Evolutionary conservation across 2,329 filamentous ascomycete genomes (phyloP), one percentile per base, ranked within the genome.

Genomic region (Colletotrichum tofieldiae): DNA sequence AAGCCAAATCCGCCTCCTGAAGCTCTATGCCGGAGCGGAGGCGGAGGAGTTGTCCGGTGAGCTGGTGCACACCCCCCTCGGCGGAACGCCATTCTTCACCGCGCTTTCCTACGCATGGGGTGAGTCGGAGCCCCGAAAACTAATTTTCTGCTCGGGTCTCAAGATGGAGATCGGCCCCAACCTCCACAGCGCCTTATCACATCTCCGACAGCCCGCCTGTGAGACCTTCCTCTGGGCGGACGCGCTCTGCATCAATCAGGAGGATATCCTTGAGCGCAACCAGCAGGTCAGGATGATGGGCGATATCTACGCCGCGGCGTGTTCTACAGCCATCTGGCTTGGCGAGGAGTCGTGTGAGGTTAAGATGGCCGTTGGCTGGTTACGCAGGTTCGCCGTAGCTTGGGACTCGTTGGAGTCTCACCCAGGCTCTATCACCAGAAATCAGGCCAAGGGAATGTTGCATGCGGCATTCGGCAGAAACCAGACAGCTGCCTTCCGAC

Each of bases 51-150:
- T 61, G 37, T 61, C 58, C 58, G 58, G 59, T 43, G 39, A 62
- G 39, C 59, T 49, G 45, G 23, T 41, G 26, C 35, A 45, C 26
- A 41, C 39, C 59, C 23, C 39, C 59, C 59, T 62, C 41, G 59
- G 47, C 39, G 45, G 47, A 26, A n/a, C 23, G 35, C 59, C 59
- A 43, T 47, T 41, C 41, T 66, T 45, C 51, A 43, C 35, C 39
- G 76, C 76, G 7, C 51, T 77, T 16, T 77, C 76, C 8, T 77
- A 77, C 29, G 73, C 72, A 29, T 77, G 75, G 76, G 76, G 76
- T 39, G 37, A 26, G 9, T 51, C 64, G 41, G 8, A 62, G 58
- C 37, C 58, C 37, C 58, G 59, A 47, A 62, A 26, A 47, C 2
- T 5, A 62, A 23, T 47, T 41, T 62, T 26, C 59, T 45, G 35